A percentile compares a stretch with the other conserved stretches of the same genome.
These are phyloP conservation scores for Neurospora sp. DNA, from an alignment of 495 filamentous ascomycete genomes.

Conservation along the genomic window DNA sequence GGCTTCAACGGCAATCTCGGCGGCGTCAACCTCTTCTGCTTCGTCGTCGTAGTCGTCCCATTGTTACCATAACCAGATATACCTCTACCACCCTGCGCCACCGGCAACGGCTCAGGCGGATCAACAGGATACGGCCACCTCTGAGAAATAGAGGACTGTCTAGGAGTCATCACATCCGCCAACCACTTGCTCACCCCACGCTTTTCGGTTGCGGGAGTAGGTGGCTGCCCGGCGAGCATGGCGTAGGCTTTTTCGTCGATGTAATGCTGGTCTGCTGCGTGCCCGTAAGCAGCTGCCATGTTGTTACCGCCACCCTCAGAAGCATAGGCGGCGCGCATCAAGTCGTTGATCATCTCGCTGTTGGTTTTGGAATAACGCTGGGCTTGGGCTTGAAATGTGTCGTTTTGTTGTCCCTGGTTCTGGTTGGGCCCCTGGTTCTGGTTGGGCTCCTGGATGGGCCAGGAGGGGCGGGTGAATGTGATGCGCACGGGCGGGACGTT, in stretches of 20 bases:
- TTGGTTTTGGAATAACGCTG: background rate
- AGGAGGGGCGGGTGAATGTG: background rate
- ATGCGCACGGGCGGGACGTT: background rate
- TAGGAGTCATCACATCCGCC: background rate
- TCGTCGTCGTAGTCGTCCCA: background rate
- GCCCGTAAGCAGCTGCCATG: background rate
- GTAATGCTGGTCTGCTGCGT: background rate
- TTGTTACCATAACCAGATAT: background rate
- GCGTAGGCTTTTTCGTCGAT: background rate
- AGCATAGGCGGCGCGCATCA: background rate
- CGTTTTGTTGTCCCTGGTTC: constrained; percentile 11
- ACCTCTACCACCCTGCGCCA: background rate
- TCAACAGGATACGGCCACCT: background rate
- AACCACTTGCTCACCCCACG: background rate
- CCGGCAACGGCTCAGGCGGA: background rate
- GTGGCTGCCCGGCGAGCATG: background rate
- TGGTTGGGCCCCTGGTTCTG: constrained; percentile 4
- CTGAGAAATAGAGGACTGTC: background rate
- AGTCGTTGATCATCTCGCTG: background rate
- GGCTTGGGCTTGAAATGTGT: constrained; percentile 8
- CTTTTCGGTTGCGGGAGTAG: background rate
- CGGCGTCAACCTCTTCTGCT: background rate
- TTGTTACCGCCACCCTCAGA: background rate
- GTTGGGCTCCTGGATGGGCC: constrained; percentile 28
- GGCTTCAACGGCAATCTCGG: background rate